Percentiles rank a stretch among this genome's conserved stretches.
These are phyloP conservation scores for Coemansia sp. DNA, from an alignment of 192 early-diverging fungal genomes.

Conservation along the genomic window DNA sequence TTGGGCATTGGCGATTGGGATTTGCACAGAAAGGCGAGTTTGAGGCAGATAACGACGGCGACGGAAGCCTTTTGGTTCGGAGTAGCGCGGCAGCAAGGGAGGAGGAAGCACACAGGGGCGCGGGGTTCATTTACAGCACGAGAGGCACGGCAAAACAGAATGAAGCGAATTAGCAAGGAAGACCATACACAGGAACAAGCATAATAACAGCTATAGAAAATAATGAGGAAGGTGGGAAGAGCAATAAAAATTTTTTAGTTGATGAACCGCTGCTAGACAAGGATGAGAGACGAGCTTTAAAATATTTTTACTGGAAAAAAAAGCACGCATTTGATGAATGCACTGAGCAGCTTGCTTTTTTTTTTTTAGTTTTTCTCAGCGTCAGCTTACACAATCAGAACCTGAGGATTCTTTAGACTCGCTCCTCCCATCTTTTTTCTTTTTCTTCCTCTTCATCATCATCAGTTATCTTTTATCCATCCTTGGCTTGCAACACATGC, in stretches of 20 bases:
- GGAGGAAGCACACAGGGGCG: background rate
- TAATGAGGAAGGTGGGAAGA: background rate
- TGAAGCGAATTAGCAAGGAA: background rate
- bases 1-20: background rate
- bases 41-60: background rate
- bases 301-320: too few species aligned
- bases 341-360: too few species aligned
- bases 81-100: slow-evolving; percentile 2
- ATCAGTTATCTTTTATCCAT: too few species aligned
- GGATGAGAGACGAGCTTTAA: too few species aligned
- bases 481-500: too few species aligned
- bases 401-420: too few species aligned
- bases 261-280: too few species aligned
- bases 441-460: too few species aligned
- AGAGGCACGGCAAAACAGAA: background rate
- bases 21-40: background rate
- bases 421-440: too few species aligned
- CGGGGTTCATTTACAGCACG: slow-evolving; percentile 8
- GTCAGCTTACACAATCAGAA: too few species aligned
- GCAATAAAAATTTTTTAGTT: background rate
- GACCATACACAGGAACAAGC: background rate
- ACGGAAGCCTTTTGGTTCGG: background rate
- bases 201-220: background rate
- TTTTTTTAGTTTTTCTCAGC: too few species aligned
- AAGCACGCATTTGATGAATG: too few species aligned